Percentiles rank a stretch among this genome's conserved stretches.
Evolutionary conservation across 495 filamentous ascomycete genomes (phyloP).

Genomic region (Amniculicola lignicola): DNA sequence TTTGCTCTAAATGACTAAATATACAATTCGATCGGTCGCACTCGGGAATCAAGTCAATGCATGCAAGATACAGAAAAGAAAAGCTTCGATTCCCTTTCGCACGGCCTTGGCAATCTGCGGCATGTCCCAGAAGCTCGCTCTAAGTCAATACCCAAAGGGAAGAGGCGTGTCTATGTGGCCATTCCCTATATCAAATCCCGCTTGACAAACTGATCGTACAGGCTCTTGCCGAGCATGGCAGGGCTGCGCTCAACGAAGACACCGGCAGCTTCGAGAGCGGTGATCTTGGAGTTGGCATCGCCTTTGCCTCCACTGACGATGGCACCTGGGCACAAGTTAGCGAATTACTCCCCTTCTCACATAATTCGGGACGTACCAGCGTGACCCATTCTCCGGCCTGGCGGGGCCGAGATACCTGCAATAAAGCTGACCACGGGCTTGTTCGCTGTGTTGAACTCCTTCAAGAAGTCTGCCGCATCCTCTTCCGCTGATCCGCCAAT

Average conservation of each 20-base stretch:
- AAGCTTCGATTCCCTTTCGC: background rate
- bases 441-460: conserved; percentile 81
- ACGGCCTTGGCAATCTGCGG: too few relatives aligned
- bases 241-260: conserved; percentile 96
- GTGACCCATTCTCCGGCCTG: conserved; percentile 96
- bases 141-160: conserved; percentile 16
- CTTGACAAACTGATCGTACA: conserved; percentile 94
- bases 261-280: conserved; percentile 86
- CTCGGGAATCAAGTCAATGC: background rate
- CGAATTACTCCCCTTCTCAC: background rate
- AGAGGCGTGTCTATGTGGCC: background rate
- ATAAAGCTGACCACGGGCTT: conserved; percentile 99
- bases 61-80: background rate
- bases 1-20: conserved; percentile 37
- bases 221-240: conserved; percentile 81
- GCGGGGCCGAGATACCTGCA: conserved; percentile 94
- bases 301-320: conserved; percentile 98
- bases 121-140: conserved; percentile 13
- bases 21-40: conserved; percentile 18
- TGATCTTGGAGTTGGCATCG: conserved; percentile 95
- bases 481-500: conserved; percentile 97
- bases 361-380: conserved; percentile 54
- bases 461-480: conserved; percentile 94
- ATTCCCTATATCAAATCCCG: conserved; percentile 76
- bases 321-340: conserved; percentile 55